Conservation (phyloP, 106 monocot species). For the Allium cepa region DNA sequence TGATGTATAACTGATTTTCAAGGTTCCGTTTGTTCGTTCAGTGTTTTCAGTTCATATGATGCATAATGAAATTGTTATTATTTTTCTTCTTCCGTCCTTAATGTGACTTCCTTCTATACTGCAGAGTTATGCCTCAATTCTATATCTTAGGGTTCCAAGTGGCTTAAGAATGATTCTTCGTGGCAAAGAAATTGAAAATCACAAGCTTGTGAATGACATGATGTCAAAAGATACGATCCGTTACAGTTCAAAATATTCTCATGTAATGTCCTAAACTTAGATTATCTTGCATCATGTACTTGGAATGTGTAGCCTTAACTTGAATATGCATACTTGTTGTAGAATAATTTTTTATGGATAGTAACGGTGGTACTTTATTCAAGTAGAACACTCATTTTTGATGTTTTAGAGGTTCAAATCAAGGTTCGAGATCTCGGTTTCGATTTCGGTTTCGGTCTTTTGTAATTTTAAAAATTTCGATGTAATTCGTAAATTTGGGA, state of each 20-base stretch:
- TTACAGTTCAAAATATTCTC: constrained; percentile 55
- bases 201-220: constrained; percentile 90
- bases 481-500: too few species aligned
- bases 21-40: too few species aligned
- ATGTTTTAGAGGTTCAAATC: too few species aligned
- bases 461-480: too few species aligned
- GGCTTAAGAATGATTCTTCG: constrained; percentile 78
- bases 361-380: too few species aligned
- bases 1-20: too few species aligned
- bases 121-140: constrained; percentile 92
- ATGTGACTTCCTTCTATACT: not conserved
- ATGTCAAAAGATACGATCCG: constrained; percentile 65
- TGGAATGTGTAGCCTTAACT: not conserved
- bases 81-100: not conserved
- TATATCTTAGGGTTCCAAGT: constrained; percentile 75
- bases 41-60: not conserved
- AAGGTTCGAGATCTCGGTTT: too few species aligned
- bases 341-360: too few species aligned
- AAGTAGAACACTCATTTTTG: too few species aligned
- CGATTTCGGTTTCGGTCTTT: too few species aligned
- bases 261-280: constrained; percentile 22
- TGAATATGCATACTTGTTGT: too few species aligned
- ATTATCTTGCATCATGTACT: not conserved
- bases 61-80: not conserved
- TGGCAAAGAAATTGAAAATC: constrained; percentile 78